Conservation (phyloP, 2,329 filamentous ascomycete genomes). For the Pseudocercospora cruenta region DNA sequence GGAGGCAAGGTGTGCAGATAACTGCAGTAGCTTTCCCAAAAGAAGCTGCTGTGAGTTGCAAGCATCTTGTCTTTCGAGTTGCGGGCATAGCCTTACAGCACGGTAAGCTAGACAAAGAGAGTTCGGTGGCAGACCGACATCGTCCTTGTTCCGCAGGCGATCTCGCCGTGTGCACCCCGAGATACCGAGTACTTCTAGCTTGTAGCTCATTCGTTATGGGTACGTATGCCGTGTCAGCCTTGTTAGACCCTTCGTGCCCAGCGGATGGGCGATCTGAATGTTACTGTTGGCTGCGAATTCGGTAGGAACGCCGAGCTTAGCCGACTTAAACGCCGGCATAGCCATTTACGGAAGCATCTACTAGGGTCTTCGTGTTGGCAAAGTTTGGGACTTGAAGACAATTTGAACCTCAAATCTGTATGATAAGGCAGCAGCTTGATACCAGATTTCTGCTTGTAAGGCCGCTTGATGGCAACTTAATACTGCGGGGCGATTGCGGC, state of each 20-base stretch:
- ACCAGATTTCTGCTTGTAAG: not conserved
- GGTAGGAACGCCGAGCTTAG: conserved; percentile 1
- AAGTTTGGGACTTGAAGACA: not conserved
- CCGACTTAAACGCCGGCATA: not conserved
- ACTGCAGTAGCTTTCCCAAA: not conserved
- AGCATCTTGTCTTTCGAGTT: not conserved
- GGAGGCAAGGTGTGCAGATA: not conserved
- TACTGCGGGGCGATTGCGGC: not conserved
- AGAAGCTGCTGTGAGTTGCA: not conserved
- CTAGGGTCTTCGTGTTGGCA: not conserved
- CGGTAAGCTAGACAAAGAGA: not conserved
- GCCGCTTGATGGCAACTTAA: not conserved
- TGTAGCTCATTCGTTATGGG: not conserved
- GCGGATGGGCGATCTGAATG: not conserved
- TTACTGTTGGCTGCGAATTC: not conserved
- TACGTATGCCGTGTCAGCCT: not conserved
- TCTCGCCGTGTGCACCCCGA: conserved; percentile 2
- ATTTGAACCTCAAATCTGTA: not conserved
- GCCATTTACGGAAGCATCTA: not conserved
- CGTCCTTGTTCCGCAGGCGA: not conserved
- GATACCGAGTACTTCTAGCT: not conserved
- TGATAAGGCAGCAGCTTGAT: not conserved
- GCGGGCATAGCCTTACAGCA: conserved; percentile 1
- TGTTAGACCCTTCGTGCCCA: not conserved
- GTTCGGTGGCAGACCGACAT: not conserved